Percentiles rank a stretch among this genome's conserved stretches.
Evolutionary conservation across 495 filamentous ascomycete species (phyloP).

Genomic region (Daldinia decipiens): DNA sequence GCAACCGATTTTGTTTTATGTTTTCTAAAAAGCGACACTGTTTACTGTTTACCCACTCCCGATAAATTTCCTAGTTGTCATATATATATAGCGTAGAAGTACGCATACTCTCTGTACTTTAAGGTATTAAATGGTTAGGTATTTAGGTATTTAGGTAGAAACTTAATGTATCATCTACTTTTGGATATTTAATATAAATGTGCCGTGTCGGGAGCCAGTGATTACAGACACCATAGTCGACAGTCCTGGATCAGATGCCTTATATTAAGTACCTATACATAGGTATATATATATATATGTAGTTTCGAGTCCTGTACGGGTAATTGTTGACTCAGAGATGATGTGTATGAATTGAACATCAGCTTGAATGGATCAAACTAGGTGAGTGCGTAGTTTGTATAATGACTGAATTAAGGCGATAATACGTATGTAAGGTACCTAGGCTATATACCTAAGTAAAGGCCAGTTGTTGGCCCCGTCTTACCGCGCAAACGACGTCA

Average conservation of each 20-base stretch:
- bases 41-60: background rate
- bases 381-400: background rate
- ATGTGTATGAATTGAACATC: background rate
- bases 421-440: background rate
- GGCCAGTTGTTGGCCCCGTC: background rate
- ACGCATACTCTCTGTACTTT: background rate
- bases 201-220: background rate
- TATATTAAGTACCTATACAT: too few species aligned
- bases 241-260: background rate
- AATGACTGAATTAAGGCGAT: background rate
- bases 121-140: background rate
- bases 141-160: background rate
- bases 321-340: background rate
- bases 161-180: background rate
- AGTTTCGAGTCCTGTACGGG: background rate
- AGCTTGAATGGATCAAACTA: background rate
- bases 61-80: background rate
- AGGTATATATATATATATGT: too few species aligned
- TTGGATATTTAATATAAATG: background rate
- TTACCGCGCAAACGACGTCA: background rate
- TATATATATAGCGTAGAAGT: background rate
- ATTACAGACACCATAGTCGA: background rate
- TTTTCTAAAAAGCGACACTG: background rate
- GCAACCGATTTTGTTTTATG: constrained; percentile 1
- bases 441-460: background rate